A percentile compares a stretch with the other conserved stretches of the same genome.
Evolutionary conservation across 2,329 filamentous ascomycete species (phyloP).

Genomic region (Daldinia sp.): DNA sequence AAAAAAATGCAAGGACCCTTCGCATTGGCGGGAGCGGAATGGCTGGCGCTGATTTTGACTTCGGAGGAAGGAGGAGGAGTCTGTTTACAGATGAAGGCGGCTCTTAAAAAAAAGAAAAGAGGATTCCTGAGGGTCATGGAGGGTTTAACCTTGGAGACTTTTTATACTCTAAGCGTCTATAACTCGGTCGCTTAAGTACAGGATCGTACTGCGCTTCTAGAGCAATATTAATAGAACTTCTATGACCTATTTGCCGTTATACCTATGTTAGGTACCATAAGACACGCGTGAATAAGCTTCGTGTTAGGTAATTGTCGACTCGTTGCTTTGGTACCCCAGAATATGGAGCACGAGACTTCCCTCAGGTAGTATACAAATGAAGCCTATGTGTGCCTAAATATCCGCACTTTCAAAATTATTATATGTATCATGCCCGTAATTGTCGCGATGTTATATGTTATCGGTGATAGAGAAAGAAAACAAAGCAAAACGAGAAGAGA

Average conservation of each 20-base stretch:
- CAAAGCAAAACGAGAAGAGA: no score
- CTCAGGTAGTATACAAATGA: background rate
- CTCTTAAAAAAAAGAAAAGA: conserved; percentile 11
- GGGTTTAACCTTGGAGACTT: background rate
- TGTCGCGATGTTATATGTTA: background rate
- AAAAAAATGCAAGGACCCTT: background rate
- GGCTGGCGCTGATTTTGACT: conserved; percentile 9
- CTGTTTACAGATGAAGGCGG: conserved; percentile 19
- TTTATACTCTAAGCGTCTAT: background rate
- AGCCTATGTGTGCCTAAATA: background rate
- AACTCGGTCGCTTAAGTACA: background rate
- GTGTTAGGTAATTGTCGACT: background rate
- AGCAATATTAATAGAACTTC: background rate
- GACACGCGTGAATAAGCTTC: background rate
- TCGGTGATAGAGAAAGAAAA: background rate
- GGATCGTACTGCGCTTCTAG: background rate
- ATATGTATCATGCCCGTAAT: background rate
- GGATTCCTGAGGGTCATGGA: conserved; percentile 1
- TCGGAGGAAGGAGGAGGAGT: conserved; percentile 13
- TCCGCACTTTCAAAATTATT: no score
- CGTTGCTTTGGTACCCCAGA: background rate
- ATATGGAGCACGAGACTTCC: background rate
- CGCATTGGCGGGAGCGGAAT: conserved; percentile 8
- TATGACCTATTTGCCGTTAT: background rate
- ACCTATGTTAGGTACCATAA: no score